Percentiles rank a stretch among this genome's conserved stretches.
Evolutionary conservation across 1,139 yeast genomes (phyloP).

Genomic region (Magnusiomyces tetraspermus): DNA sequence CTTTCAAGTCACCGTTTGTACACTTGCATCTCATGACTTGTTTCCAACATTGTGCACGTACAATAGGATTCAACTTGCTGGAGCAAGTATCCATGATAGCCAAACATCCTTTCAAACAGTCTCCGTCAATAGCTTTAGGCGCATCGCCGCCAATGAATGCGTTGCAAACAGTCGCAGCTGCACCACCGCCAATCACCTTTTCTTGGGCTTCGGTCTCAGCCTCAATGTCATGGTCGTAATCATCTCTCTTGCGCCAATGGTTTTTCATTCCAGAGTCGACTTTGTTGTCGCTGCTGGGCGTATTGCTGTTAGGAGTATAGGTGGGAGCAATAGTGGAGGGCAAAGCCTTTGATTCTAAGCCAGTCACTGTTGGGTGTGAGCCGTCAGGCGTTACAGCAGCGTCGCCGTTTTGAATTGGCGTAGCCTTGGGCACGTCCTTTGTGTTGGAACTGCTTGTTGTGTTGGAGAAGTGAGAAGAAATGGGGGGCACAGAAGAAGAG

Average conservation of each 20-base stretch:
- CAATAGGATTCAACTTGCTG: constrained; percentile 9
- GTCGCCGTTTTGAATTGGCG: too few relatives aligned
- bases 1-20: constrained; percentile 20
- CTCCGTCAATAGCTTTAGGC: constrained; percentile 18
- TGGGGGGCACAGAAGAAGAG: too few relatives aligned
- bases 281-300: neutral
- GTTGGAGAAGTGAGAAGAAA: too few relatives aligned
- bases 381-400: too few relatives aligned
- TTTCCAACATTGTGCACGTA: constrained; percentile 17
- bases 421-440: too few relatives aligned
- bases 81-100: constrained; percentile 16
- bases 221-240: too few relatives aligned
- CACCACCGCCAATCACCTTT: too few relatives aligned
- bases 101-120: constrained; percentile 22
- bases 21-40: constrained; percentile 21
- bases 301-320: neutral
- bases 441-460: too few relatives aligned
- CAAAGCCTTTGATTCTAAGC: neutral
- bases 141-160: constrained; percentile 16
- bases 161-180: constrained; percentile 13
- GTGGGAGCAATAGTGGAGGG: neutral
- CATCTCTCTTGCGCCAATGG: too few relatives aligned
- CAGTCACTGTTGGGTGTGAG: too few relatives aligned
- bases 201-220: neutral
- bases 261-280: neutral